Evolutionary conservation across 1,284 basidiomycete species (phyloP).

Genomic region (Fomitiporia mediterranea): DNA sequence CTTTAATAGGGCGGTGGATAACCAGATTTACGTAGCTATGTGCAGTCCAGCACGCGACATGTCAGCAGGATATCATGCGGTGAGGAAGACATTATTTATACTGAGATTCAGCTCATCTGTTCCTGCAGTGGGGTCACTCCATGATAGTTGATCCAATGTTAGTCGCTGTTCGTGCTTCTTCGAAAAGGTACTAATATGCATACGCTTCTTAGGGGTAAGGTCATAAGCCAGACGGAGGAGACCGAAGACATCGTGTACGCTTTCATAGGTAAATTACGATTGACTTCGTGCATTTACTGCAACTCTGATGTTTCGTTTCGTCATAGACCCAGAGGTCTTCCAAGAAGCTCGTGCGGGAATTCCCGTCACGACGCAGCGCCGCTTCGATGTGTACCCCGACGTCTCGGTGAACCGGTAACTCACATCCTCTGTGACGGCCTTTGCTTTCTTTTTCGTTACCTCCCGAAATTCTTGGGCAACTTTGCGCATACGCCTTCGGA

Average conservation of each 20-base stretch:
- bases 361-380: slow-evolving; percentile 82
- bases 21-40: slow-evolving; percentile 94
- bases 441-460: too few species aligned
- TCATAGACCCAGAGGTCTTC: slow-evolving; percentile 67
- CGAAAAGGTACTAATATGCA: background rate
- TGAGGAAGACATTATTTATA: slow-evolving; percentile 36
- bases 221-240: slow-evolving; percentile 77
- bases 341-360: slow-evolving; percentile 73
- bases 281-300: background rate
- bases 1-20: slow-evolving; percentile 78
- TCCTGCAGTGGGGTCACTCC: slow-evolving; percentile 79
- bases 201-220: slow-evolving; percentile 57
- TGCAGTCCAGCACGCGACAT: slow-evolving; percentile 92
- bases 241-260: slow-evolving; percentile 78
- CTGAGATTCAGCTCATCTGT: background rate
- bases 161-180: slow-evolving; percentile 29
- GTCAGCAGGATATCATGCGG: slow-evolving; percentile 80
- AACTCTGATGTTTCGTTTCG: slow-evolving; percentile 14
- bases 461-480: too few species aligned
- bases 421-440: too few species aligned
- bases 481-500: too few species aligned
- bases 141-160: slow-evolving; percentile 88
- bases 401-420: slow-evolving; percentile 38
- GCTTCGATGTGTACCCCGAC: slow-evolving; percentile 90
- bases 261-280: slow-evolving; percentile 65